Evolutionary conservation across 495 filamentous ascomycete genomes (phyloP), one percentile per base, ranked within the genome.

Genomic region (Parathielavia hyrcaniae): DNA sequence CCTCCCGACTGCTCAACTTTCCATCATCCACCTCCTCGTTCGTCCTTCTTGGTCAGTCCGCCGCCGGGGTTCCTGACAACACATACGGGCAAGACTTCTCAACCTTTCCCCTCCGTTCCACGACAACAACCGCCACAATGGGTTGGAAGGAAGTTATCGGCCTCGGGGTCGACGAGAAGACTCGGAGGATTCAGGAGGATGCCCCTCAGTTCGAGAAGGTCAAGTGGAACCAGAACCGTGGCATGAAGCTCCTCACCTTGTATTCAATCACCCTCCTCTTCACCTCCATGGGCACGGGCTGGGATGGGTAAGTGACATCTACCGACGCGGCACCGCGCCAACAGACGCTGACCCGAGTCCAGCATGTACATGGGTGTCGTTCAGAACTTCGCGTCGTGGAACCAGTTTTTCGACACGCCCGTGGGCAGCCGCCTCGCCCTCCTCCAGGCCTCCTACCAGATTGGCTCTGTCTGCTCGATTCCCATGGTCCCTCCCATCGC

Each of bases 401-500:
- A 78, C 56, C 47, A 47, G 13, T 79, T 73, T 67, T 81, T 82
- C 58, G 65, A 69, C 44, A n/a, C 53, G 83, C 59, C 85, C 85
- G 0, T 44, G 62, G 16, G 79, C 78, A 5, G 71, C 75, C 1
- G 69, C 53, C 78, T 84, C 23, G 85, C 85, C 68, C 77, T 88
- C 40, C 78, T 89, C 11, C 81, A 77, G 51, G 81, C 83, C n/a
- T 77, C 87, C 64, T 84, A 87, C 77, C 81, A 83, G 61, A 81
- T 87, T 56, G 85, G 85, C 57, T 81, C 77, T 54, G 75, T 88
- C 60, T 73, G 72, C 41, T 83, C 83, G 26, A 83, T 87, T 49
- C 85, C 84, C 34, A 65, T 85, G 10, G 84, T 86, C 7, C 85
- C 85, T 12, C 73, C 81, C 59, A 65, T 84, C 48, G 81, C 83